Conservation (phyloP, 305 asterid genomes). For the Solanum hybrid region DNA sequence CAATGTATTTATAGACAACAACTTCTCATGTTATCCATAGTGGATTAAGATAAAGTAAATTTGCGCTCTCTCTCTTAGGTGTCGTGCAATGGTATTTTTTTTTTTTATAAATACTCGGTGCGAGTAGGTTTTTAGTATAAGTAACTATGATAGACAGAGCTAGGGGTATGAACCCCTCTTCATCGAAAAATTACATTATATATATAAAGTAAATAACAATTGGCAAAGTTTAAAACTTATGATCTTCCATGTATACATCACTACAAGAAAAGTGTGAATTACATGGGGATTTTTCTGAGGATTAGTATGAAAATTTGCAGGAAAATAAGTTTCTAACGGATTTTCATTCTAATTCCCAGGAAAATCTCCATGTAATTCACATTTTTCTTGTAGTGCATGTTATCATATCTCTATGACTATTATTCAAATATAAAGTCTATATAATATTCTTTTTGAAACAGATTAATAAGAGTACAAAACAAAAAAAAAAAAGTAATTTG, state of each 20-base stretch:
- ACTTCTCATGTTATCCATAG: conserved; percentile 9
- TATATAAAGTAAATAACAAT: background rate
- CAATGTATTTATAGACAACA: conserved; percentile 42
- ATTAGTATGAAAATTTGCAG: too few relatives aligned
- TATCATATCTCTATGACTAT: background rate
- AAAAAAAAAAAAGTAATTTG: background rate
- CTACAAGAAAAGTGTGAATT: too few relatives aligned
- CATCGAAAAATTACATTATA: background rate
- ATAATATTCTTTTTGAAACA: background rate
- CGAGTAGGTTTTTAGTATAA: background rate
- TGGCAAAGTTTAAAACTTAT: background rate
- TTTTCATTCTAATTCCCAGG: too few relatives aligned
- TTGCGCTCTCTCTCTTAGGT: background rate
- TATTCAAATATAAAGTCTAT: background rate
- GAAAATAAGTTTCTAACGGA: too few relatives aligned
- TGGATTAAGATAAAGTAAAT: background rate
- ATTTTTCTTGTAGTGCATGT: too few relatives aligned
- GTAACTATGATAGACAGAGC: background rate
- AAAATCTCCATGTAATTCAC: too few relatives aligned
- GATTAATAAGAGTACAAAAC: background rate
- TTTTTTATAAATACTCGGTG: too few relatives aligned
- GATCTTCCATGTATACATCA: too few relatives aligned
- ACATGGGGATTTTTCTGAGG: too few relatives aligned
- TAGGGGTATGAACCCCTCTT: background rate
- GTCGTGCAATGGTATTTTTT: background rate